Evolutionary conservation across 2,329 filamentous ascomycete species (phyloP).

Genomic region (Hansfordia pulvinata): DNA sequence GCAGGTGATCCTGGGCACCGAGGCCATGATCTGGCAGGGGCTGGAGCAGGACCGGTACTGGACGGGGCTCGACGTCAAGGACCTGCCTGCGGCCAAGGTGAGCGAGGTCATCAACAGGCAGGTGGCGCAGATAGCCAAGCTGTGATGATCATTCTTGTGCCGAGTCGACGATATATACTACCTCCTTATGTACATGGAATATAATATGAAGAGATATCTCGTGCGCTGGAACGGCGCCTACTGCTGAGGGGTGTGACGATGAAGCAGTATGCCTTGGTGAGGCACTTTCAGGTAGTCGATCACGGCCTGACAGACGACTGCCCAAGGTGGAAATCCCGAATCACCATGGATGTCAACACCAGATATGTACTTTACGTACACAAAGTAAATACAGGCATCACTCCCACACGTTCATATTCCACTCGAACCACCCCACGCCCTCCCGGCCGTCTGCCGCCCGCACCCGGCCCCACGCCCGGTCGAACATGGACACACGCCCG

Average conservation of each 20-base stretch:
- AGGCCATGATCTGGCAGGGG: conserved; percentile 67
- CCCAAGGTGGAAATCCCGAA: too few species aligned
- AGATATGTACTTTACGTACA: too few species aligned
- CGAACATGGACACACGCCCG: neutral
- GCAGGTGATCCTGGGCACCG: conserved; percentile 63
- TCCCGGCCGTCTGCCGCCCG: neutral
- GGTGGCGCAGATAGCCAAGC: conserved; percentile 20
- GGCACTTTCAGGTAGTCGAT: too few species aligned
- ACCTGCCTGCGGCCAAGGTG: conserved; percentile 46
- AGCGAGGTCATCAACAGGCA: conserved; percentile 34
- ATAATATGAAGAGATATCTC: conserved; percentile 2
- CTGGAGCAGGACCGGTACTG: conserved; percentile 34
- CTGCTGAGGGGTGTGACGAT: too few species aligned
- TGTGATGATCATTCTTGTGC: conserved; percentile 5
- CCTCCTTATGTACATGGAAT: neutral
- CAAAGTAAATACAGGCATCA: too few species aligned
- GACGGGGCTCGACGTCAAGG: conserved; percentile 45
- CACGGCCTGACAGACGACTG: too few species aligned
- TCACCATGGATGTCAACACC: too few species aligned
- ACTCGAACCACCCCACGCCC: conserved; percentile 1
- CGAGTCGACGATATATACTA: too few species aligned
- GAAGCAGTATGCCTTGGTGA: too few species aligned
- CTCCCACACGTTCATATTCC: too few species aligned
- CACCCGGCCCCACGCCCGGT: neutral
- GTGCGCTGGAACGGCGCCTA: too few species aligned